These are phyloP conservation scores for Metschnikowia sp. DNA, from an alignment of 805 yeast genomes.

Conservation along the genomic window DNA sequence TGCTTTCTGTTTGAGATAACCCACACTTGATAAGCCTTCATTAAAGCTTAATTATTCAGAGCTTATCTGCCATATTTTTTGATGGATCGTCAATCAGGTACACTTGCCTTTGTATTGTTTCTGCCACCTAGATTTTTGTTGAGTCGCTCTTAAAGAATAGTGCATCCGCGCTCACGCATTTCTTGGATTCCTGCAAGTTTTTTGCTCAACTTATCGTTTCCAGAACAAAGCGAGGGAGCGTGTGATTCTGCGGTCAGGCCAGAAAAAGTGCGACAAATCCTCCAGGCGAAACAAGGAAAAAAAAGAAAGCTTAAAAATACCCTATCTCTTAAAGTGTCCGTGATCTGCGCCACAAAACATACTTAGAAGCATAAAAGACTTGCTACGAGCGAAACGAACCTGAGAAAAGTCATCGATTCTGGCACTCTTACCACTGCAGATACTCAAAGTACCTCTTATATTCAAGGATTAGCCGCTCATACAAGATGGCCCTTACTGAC, in stretches of 20 bases:
- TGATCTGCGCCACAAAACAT: too few species aligned
- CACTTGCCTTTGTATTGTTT: too few species aligned
- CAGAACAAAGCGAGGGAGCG: not conserved
- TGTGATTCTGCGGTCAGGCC: slow-evolving; percentile 7
- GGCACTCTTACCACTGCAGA: too few species aligned
- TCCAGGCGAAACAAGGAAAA: not conserved
- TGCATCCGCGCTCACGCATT: not conserved
- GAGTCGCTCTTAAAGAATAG: not conserved
- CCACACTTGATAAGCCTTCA: not conserved
- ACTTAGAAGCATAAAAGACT: too few species aligned
- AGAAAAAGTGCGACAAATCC: slow-evolving; percentile 5
- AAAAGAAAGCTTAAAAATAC: not conserved
- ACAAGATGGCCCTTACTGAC: slow-evolving; percentile 21
- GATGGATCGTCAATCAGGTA: too few species aligned
- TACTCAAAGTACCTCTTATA: not conserved
- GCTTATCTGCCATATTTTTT: too few species aligned
- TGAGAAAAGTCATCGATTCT: too few species aligned
- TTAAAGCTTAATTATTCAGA: too few species aligned
- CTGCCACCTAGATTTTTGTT: too few species aligned
- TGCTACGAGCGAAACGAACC: too few species aligned
- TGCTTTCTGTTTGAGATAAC: not conserved
- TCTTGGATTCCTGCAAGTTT: not conserved
- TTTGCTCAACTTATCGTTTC: not conserved
- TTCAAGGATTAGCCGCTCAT: not conserved
- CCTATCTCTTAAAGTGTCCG: too few species aligned